Evolutionary conservation across 495 filamentous ascomycete genomes (phyloP), one percentile per base, ranked within the genome.

Genomic region (Venustampulla echinocandica): DNA sequence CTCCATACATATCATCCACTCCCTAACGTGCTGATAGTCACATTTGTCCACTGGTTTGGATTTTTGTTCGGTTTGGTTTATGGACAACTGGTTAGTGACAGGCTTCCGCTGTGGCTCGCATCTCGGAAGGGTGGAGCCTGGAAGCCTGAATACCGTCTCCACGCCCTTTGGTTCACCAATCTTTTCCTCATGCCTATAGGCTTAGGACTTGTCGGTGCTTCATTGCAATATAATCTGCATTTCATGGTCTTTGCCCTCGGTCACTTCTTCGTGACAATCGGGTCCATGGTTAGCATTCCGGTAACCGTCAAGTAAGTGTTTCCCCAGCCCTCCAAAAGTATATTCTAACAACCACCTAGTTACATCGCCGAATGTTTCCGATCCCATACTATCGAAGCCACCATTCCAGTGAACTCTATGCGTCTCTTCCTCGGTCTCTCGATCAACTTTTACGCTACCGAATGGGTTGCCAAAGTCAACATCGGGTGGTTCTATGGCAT

Each of bases 401-500:
- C 58, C 13, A 60, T 64, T 24, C 59, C 66, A 9, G 57, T 74
- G 36, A 65, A 64, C 15, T 58, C 62, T 10, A 72, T 65, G 47
- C 64, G 69, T 0, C 60, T 74, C 33, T 55, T 57, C 5, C 58
- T 69, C 19, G 69, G 70, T 4, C 50, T 74, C 23, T 63, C 63
- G 0, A 65, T 74, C 18, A 63, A 59, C 41, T 76, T 76, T 46
- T 74, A 64, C 53, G 63, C 73, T 32, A 54, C 63, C 33, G 59
- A 58, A 2, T 76, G 71, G 70, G 61, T 62, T n/a, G 64, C 46
- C 3, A 57, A 54, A 22, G 69, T 75, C 1, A 63, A 58, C 27
- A 50, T 71, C 10, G 69, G 70, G 10, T 76, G 72, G 71, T 67
- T 72, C 0, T 74, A 67, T 58, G 72, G 72, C 1, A 74, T 69